Evolutionary conservation across 2,329 filamentous ascomycete genomes (phyloP).

Genomic region (Colletotrichum sp.): DNA sequence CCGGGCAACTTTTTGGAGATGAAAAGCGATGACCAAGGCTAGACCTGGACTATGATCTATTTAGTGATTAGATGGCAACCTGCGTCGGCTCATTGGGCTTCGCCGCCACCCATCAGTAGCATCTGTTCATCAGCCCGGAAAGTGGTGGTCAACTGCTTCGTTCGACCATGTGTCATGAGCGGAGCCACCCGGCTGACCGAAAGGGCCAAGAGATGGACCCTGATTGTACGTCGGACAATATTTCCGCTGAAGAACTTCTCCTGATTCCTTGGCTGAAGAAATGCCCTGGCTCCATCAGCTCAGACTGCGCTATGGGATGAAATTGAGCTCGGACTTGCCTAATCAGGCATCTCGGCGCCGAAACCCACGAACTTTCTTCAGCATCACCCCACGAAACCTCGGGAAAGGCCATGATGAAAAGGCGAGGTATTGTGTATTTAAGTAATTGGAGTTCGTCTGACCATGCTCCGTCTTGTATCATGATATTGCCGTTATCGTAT

Average conservation of each 20-base stretch:
- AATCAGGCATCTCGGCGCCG: neutral
- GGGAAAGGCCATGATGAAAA: neutral
- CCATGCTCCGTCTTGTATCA: too few relatives aligned
- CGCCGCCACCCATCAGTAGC: too few relatives aligned
- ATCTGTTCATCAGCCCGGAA: neutral
- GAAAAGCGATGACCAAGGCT: too few relatives aligned
- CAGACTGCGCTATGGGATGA: neutral
- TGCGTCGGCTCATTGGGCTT: too few relatives aligned
- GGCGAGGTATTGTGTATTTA: neutral
- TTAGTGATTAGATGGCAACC: too few relatives aligned
- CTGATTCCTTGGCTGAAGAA: neutral
- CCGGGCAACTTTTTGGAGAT: neutral
- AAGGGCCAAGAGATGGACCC: neutral
- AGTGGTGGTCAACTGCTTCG: neutral
- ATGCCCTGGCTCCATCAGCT: neutral
- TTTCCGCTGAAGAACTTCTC: neutral
- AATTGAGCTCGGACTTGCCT: neutral
- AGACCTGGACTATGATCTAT: too few relatives aligned
- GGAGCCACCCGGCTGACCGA: neutral
- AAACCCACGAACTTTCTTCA: neutral
- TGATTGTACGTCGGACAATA: neutral
- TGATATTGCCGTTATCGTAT: too few relatives aligned
- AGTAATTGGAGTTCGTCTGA: fast-evolving
- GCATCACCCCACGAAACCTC: neutral
- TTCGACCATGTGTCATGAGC: fast-evolving